These are phyloP conservation scores for Dentipellis fragilis DNA, from an alignment of 768 basidiomycete species.

Conservation along the genomic window DNA sequence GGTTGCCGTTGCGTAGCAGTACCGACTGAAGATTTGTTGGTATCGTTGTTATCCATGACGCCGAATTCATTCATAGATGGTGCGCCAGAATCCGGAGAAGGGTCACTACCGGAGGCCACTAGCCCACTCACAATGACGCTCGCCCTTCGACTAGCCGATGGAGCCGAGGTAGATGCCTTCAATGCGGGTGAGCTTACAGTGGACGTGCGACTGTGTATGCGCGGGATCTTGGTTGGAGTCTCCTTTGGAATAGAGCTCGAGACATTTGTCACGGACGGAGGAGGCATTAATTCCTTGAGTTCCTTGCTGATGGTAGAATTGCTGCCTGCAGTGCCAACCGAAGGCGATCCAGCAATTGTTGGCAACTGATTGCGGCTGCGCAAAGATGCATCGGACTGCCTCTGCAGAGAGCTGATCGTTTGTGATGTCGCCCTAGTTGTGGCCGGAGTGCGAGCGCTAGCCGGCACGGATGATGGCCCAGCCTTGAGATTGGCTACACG, in stretches of 20 bases:
- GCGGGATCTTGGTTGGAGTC: conserved; percentile 88
- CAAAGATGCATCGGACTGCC: conserved; percentile 75
- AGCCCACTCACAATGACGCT: conserved; percentile 46
- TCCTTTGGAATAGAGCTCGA: conserved; percentile 54
- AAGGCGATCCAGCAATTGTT: conserved; percentile 91
- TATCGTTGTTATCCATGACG: conserved; percentile 57
- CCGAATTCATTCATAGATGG: conserved; percentile 68
- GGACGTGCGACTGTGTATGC: conserved; percentile 80
- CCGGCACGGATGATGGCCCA: conserved; percentile 32
- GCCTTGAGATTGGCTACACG: conserved; percentile 77
- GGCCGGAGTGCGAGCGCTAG: conserved; percentile 30
- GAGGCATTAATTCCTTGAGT: conserved; percentile 38
- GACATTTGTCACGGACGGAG: conserved; percentile 43
- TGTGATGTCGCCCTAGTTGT: conserved; percentile 68
- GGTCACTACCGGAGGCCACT: conserved; percentile 42
- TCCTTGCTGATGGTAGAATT: conserved; percentile 35
- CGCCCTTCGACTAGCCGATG: conserved; percentile 47
- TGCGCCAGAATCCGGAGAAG: conserved; percentile 45
- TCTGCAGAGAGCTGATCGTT: conserved; percentile 80
- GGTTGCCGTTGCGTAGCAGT: conserved; percentile 40
- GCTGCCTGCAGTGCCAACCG: conserved; percentile 55
- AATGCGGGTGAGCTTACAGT: conserved; percentile 63
- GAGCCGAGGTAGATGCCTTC: conserved; percentile 36
- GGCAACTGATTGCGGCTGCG: conserved; percentile 69
- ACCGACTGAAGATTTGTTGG: conserved; percentile 34